Conservation (phyloP, 805 yeast genomes). For the Yamadazyma insecticola region DNA sequence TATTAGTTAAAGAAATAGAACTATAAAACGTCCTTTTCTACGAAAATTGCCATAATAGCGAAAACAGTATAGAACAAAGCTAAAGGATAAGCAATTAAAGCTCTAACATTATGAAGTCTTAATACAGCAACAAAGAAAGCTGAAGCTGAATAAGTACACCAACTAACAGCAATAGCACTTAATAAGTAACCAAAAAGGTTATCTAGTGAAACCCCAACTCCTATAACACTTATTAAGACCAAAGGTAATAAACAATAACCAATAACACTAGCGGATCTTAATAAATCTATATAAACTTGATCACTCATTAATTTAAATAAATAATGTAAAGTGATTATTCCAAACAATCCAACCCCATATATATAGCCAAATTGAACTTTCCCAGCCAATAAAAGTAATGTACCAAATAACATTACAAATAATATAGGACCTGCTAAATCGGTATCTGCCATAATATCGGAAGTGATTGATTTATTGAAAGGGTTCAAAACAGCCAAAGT, state of each 20-base stretch:
- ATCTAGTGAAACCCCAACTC: constrained; percentile 65
- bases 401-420: constrained; percentile 83
- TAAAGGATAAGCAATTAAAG: constrained; percentile 89
- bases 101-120: constrained; percentile 79
- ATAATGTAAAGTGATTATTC: constrained; percentile 78
- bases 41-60: constrained; percentile 93
- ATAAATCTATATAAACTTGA: constrained; percentile 47
- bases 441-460: constrained; percentile 76
- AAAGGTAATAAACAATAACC: constrained; percentile 93
- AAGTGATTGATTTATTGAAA: constrained; percentile 51
- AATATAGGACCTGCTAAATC: constrained; percentile 94
- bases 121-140: constrained; percentile 87
- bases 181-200: constrained; percentile 68
- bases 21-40: constrained; percentile 36
- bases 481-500: constrained; percentile 87
- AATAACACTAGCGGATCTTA: constrained; percentile 81
- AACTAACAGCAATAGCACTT: constrained; percentile 62
- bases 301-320: constrained; percentile 85
- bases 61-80: constrained; percentile 87
- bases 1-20: not conserved
- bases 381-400: constrained; percentile 77
- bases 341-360: constrained; percentile 92
- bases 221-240: constrained; percentile 69
- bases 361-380: constrained; percentile 96
- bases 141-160: constrained; percentile 93